A percentile compares a stretch with the other conserved stretches of the same genome.
Conservation (phyloP, 257 asterid genomes). For the Eucommia ulmoides region DNA sequence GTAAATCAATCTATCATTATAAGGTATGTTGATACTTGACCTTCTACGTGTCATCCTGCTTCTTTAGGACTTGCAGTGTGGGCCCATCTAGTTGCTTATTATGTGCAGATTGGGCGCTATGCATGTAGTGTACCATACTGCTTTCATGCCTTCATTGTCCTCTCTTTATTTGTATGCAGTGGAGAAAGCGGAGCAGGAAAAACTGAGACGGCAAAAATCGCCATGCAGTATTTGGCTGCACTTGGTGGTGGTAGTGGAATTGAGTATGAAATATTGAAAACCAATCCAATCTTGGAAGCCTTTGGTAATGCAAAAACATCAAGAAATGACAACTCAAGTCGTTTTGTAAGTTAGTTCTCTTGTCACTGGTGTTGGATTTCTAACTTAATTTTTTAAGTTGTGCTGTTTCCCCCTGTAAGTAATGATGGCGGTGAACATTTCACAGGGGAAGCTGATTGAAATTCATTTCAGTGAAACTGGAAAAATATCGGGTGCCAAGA, state of each 20-base stretch:
- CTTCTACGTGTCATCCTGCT: too few relatives aligned
- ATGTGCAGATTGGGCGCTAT: too few relatives aligned
- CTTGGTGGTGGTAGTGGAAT: constrained; percentile 98
- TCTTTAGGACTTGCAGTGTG: too few relatives aligned
- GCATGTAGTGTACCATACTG: too few relatives aligned
- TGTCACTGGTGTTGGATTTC: constrained; percentile 2
- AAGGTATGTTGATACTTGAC: constrained; percentile 42
- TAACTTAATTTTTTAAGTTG: constrained; percentile 10
- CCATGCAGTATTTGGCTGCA: constrained; percentile 98
- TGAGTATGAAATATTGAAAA: constrained; percentile 89
- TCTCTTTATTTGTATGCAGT: constrained; percentile 29
- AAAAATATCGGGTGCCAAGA: constrained; percentile 91
- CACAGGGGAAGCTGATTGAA: constrained; percentile 95
- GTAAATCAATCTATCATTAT: constrained; percentile 93
- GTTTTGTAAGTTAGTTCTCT: constrained; percentile 66
- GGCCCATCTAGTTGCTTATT: too few relatives aligned
- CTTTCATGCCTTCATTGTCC: constrained; percentile 11
- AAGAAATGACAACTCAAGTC: constrained; percentile 96
- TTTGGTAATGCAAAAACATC: constrained; percentile 97
- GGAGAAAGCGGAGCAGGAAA: constrained; percentile 99
- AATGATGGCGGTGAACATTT: constrained; percentile 10
- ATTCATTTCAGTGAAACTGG: constrained; percentile 99
- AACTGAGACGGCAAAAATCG: constrained; percentile 98
- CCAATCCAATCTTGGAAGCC: constrained; percentile 96
- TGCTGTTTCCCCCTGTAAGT: constrained; percentile 9